Evolutionary conservation across 2,329 filamentous ascomycete genomes (phyloP), one percentile per base, ranked within the genome.

Genomic region (Trichoderma sp.): DNA sequence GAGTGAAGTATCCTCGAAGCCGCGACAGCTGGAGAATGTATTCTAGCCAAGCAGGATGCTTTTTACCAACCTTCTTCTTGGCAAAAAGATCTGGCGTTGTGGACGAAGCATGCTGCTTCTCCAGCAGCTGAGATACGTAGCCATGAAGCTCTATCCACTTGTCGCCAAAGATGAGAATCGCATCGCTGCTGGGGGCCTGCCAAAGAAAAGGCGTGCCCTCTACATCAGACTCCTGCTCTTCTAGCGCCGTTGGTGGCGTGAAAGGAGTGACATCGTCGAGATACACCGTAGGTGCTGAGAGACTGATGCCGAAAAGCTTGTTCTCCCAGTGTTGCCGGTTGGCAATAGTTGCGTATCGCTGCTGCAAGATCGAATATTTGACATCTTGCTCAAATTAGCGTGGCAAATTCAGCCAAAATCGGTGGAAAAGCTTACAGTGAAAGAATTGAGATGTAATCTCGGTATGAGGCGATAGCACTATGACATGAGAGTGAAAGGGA

Each of bases 111-210:
- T 79, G 78, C 52, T 83, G 81, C 21, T 76, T 76, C 37, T 83
- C 80, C 18, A 94, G 81, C 7, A 89, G 83, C 59, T 86, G 85
- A 13, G 91, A 87, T 2, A 96, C 85, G 73, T 96, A 96, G 13
- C 89, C 86, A 76, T 97, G 94, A 11, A 97, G 85, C 73, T 97
- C 92, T 14, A 87, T 82, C 96, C 96, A 99, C 75, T 91, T 94
- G 59, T 93, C 88, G 54, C 94, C 94, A 68, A 96, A 89, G 76
- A 95, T 90, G 11, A 99, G 83, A 13, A 90, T 87, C 0, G 95
- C 94, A 71, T 96, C 91, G 75, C 90, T 92, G 72, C 89, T 91
- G 5, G 95, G 94, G 2, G 90, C 88, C 79, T 97, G 91, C 90
- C 94, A 97, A 10, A 97, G 82, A 75, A 97, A 96, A 0, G 91